These are phyloP conservation scores for Fraxinus cuspidata DNA, from an alignment of 257 asterid genomes.

Conservation along the genomic window DNA sequence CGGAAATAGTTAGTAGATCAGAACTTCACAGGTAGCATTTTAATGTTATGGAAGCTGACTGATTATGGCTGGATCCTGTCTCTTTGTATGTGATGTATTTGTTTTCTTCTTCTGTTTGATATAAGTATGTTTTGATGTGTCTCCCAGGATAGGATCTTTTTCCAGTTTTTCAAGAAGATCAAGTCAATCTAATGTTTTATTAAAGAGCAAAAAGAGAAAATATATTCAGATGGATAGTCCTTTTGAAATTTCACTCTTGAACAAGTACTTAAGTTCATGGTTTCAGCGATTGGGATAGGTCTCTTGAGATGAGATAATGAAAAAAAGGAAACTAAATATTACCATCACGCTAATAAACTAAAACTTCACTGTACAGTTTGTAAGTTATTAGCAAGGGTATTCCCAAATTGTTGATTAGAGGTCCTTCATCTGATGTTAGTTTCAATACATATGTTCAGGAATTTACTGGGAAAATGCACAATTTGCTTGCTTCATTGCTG, in stretches of 20 bases:
- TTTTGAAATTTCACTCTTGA: neutral
- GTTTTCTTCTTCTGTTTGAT: neutral
- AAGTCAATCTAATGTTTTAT: neutral
- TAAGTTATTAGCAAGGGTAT: neutral
- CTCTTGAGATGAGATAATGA: neutral
- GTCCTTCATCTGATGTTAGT: neutral
- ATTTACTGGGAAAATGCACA: neutral
- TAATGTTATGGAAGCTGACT: neutral
- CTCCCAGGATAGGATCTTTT: neutral
- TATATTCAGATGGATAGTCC: neutral
- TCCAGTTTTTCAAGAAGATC: neutral
- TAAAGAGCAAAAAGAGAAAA: neutral
- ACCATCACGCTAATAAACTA: neutral
- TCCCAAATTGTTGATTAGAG: neutral
- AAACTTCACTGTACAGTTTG: neutral
- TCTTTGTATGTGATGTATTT: neutral
- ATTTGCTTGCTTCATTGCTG: neutral
- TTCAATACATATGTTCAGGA: neutral
- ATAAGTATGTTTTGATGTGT: neutral
- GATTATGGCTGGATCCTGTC: neutral
- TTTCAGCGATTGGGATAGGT: constrained; percentile 1
- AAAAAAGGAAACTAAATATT: neutral
- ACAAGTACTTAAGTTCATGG: neutral
- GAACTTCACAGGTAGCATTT: neutral
- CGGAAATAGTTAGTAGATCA: neutral